Evolutionary conservation across 2,329 filamentous ascomycete species (phyloP).

Genomic region (Stagonosporopsis tanaceti): DNA sequence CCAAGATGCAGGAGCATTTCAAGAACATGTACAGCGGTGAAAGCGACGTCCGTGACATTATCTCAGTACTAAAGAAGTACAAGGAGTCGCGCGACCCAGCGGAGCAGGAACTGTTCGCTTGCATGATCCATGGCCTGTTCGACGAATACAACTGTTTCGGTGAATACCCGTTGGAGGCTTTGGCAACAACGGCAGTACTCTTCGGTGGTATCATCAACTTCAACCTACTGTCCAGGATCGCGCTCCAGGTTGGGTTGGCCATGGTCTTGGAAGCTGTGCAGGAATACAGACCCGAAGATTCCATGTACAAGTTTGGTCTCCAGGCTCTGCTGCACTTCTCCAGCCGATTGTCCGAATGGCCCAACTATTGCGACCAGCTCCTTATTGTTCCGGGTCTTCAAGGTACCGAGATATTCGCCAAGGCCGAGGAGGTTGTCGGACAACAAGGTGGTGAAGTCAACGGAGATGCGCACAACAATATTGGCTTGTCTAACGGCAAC

Average conservation of each 20-base stretch:
- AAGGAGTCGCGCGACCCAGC: conserved; percentile 84
- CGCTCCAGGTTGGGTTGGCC: conserved; percentile 89
- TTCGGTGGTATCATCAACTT: conserved; percentile 97
- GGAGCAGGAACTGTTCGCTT: conserved; percentile 95
- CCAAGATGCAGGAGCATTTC: conserved; percentile 96
- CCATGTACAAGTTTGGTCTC: conserved; percentile 98
- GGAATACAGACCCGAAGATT: conserved; percentile 80
- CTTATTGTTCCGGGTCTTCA: conserved; percentile 82
- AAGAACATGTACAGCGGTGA: conserved; percentile 98
- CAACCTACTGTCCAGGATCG: conserved; percentile 87
- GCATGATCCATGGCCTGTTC: conserved; percentile 97
- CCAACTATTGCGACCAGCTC: conserved; percentile 88
- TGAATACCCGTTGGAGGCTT: conserved; percentile 93
- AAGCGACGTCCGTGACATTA: conserved; percentile 83
- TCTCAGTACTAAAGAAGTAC: conserved; percentile 83
- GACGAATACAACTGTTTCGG: conserved; percentile 96
- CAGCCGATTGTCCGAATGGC: conserved; percentile 87
- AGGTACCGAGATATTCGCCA: conserved; percentile 83
- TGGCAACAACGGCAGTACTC: conserved; percentile 93
- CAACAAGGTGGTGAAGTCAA: conserved; percentile 69
- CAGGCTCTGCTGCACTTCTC: conserved; percentile 92
- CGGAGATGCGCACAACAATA: conserved; percentile 53
- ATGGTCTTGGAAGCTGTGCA: conserved; percentile 98
- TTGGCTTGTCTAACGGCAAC: conserved; percentile 71
- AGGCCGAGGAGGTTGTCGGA: conserved; percentile 80